Conservation (phyloP, 768 basidiomycete species). For the Phlebiopsis gigantea region DNA sequence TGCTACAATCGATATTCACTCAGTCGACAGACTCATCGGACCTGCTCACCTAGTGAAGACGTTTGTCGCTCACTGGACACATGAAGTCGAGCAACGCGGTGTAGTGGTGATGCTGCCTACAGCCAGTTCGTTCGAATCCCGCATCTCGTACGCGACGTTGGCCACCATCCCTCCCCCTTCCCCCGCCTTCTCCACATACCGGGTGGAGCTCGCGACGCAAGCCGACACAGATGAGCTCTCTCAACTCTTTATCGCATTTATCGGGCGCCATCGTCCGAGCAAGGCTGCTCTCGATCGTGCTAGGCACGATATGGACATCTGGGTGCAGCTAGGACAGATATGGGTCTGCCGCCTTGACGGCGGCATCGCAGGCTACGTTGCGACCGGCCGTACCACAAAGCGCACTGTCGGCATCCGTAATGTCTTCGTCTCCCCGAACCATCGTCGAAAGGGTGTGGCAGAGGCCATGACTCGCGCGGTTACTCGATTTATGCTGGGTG, state of each 20-base stretch:
- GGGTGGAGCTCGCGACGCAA: not conserved
- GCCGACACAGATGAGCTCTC: conserved; percentile 4
- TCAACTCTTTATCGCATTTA: conserved; percentile 8
- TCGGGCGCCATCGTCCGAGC: not conserved
- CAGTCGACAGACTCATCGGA: not conserved
- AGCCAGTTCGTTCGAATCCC: not conserved
- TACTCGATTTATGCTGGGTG: conserved; percentile 16
- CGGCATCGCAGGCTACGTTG: conserved; percentile 8
- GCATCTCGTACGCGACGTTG: conserved; percentile 8
- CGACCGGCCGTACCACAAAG: conserved; percentile 12
- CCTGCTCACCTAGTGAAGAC: conserved; percentile 6
- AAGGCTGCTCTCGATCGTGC: not conserved
- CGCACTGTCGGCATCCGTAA: conserved; percentile 16
- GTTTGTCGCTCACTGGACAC: not conserved
- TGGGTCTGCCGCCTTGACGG: conserved; percentile 8
- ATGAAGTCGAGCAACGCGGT: not conserved
- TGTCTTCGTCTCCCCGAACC: conserved; percentile 13
- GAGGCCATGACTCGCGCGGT: conserved; percentile 16
- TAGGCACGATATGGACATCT: not conserved
- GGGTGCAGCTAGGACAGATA: not conserved
- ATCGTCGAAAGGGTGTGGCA: conserved; percentile 16
- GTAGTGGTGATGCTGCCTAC: too few species aligned
- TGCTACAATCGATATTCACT: not conserved
- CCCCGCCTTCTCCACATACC: not conserved
- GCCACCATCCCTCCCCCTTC: conserved; percentile 8